These are phyloP conservation scores for Ramaria sp. DNA, from an alignment of 768 basidiomycete genomes.

Conservation along the genomic window DNA sequence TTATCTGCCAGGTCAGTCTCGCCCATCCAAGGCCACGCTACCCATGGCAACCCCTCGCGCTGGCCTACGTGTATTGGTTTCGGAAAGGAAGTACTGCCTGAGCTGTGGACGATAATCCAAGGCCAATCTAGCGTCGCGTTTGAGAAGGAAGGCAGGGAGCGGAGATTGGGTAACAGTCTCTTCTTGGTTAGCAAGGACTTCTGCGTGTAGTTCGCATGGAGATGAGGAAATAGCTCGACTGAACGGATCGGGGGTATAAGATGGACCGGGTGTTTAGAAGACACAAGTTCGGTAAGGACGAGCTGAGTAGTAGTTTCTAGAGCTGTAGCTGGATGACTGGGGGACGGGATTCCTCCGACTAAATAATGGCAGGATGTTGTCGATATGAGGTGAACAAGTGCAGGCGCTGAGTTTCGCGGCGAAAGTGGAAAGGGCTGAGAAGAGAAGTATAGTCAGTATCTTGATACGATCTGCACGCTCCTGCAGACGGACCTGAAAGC, in stretches of 20 bases:
- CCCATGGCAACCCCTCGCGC: neutral
- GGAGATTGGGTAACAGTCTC: too few relatives aligned
- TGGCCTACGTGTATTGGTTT: neutral
- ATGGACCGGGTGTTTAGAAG: too few relatives aligned
- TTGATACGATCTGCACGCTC: neutral
- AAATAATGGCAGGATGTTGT: neutral
- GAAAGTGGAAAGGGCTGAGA: neutral
- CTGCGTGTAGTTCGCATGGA: neutral
- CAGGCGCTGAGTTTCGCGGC: neutral
- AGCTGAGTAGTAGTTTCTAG: too few relatives aligned
- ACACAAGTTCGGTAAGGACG: too few relatives aligned
- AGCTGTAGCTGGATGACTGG: too few relatives aligned
- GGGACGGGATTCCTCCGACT: neutral
- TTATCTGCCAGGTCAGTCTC: neutral
- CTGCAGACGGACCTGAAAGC: neutral
- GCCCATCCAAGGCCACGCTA: neutral
- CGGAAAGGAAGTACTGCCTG: neutral
- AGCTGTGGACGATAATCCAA: neutral
- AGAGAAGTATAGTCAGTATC: neutral
- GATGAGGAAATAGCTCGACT: neutral
- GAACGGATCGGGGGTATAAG: too few relatives aligned
- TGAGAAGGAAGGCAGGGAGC: too few relatives aligned
- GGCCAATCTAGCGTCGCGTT: too few relatives aligned
- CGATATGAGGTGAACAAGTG: neutral
- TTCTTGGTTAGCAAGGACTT: too few relatives aligned